A percentile compares a stretch with the other conserved stretches of the same genome.
Evolutionary conservation across 192 early-diverging fungal genomes (phyloP).

Genomic region (Chytriomyces sp.): DNA sequence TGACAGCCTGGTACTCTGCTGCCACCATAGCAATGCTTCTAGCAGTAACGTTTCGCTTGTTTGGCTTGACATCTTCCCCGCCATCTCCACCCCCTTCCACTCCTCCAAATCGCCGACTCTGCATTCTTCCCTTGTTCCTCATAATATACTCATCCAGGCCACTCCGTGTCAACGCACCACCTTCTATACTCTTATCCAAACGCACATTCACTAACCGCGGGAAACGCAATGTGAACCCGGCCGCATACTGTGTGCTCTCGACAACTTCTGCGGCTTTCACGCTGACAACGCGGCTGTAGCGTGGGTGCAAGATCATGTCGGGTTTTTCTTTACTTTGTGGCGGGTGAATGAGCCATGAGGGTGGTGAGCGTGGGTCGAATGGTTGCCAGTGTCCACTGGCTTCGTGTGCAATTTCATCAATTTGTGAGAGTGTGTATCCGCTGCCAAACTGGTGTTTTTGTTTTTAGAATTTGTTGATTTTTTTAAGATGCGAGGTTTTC

Average conservation of each 20-base stretch:
- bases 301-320: conserved; percentile 70
- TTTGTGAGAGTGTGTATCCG: conserved; percentile 67
- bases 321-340: conserved; percentile 67
- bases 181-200: conserved; percentile 61
- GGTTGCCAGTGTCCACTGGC: conserved; percentile 46
- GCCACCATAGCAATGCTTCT: conserved; percentile 30
- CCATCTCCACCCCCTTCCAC: conserved; percentile 1
- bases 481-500: no score
- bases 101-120: conserved; percentile 32
- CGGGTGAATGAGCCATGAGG: conserved; percentile 61
- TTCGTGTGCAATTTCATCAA: conserved; percentile 64
- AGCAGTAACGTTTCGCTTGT: neutral
- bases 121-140: conserved; percentile 45
- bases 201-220: conserved; percentile 74
- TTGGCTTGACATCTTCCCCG: conserved; percentile 1
- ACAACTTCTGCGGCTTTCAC: conserved; percentile 72
- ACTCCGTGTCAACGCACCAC: conserved; percentile 32
- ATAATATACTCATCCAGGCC: conserved; percentile 42
- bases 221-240: conserved; percentile 76
- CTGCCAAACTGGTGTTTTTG: conserved; percentile 65
- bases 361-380: conserved; percentile 52
- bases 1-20: conserved; percentile 47
- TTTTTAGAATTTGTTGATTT: neutral
- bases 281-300: conserved; percentile 67
- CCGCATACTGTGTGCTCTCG: conserved; percentile 56